These are phyloP conservation scores for Aspergillus vadensis DNA, from an alignment of 2,329 filamentous ascomycete species.

Conservation along the genomic window DNA sequence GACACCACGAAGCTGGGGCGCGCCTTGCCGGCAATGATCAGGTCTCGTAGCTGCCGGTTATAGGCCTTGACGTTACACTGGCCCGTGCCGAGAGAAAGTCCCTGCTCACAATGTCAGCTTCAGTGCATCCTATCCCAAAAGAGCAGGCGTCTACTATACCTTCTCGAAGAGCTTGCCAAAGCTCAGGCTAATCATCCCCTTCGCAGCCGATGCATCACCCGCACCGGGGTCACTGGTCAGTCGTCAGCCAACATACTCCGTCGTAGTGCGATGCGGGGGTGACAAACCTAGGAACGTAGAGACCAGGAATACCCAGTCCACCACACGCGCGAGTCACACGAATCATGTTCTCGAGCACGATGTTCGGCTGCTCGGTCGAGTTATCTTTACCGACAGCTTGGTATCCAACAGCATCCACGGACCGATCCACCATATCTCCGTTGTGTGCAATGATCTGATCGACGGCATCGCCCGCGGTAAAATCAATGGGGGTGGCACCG, in stretches of 20 bases:
- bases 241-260: no score
- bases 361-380: slow-evolving; percentile 58
- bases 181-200: slow-evolving; percentile 64
- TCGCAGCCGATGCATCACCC: slow-evolving; percentile 61
- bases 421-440: slow-evolving; percentile 63
- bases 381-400: slow-evolving; percentile 61
- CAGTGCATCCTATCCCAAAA: neutral
- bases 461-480: slow-evolving; percentile 58
- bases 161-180: slow-evolving; percentile 72
- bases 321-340: slow-evolving; percentile 63
- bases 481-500: slow-evolving; percentile 62
- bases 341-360: slow-evolving; percentile 59
- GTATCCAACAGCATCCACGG: slow-evolving; percentile 67
- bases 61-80: slow-evolving; percentile 71
- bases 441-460: slow-evolving; percentile 63
- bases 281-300: slow-evolving; percentile 46
- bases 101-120: slow-evolving; percentile 40
- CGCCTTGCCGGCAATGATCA: slow-evolving; percentile 65
- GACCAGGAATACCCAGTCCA: slow-evolving; percentile 62
- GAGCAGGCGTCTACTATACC: slow-evolving; percentile 36
- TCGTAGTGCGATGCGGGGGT: no score
- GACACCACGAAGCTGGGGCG: slow-evolving; percentile 69
- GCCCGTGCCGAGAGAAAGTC: slow-evolving; percentile 61
- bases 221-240: slow-evolving; percentile 58
- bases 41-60: slow-evolving; percentile 65